Evolutionary conservation across 1,139 yeast genomes (phyloP), one percentile per base, ranked within the genome.

Genomic region (Yamadazyma dendronema): DNA sequence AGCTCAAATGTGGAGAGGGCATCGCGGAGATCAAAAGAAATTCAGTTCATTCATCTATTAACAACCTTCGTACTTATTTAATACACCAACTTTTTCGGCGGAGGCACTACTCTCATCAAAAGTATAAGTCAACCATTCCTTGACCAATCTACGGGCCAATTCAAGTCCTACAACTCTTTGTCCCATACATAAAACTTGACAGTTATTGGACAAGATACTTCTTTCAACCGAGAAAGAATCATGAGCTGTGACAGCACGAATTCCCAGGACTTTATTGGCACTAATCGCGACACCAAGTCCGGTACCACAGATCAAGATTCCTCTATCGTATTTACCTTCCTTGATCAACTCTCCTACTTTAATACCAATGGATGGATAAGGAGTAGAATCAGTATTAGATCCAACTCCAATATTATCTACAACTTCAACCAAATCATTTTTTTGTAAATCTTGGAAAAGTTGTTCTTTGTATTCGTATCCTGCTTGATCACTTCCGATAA

Each of bases 171-270:
- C 56, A n/a, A 69, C 75, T 40, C 76, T 54, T 49, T 70, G 69
- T 1, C 76, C 76, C 73, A 70, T 65, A 48, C 76, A 70, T 39
- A 70, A 57, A 4, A 70, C 59, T 45, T 70, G 76, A 42, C 70
- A 62, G 44, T 70, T 56, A 47, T 70, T 70, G 15, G 69, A 60
- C 28, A 67, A 55, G 30, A 70, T 67, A 30, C 69, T 60, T 40
- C 76, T 54, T 46, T 70, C 76, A 19, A 70, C 75, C 31, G 68
- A 59, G 50, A 69, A 70, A 11, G 70, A 61, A 47, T 70, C 76
- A 42, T 70, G 75, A 2, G 75, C 76, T 15, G 76, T 70, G n/a
- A 65, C 75, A 1, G 76, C 76, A 33, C 76, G 53, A 35, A 70
- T 65, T 6, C 75, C 75, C 2, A 57, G 50, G 16, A 70, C 75